Evolutionary conservation across 371 early-diverging fungal genomes (phyloP).

Genomic region (Choanephora cucurbitarum): DNA sequence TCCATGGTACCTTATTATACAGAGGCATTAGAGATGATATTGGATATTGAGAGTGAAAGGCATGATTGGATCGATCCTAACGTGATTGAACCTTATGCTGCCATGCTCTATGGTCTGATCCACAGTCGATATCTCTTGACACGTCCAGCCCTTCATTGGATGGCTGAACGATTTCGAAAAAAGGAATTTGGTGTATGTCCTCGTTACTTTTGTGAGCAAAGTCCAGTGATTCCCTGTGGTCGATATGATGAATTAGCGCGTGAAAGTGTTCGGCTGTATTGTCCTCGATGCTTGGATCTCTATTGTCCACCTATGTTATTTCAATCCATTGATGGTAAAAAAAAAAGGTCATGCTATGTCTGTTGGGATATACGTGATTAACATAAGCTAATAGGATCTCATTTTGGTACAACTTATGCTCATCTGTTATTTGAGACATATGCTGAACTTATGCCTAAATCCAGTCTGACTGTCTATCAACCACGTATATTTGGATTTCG

Average conservation of each 20-base stretch:
- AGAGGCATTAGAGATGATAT: slow-evolving; percentile 83
- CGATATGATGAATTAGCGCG: slow-evolving; percentile 71
- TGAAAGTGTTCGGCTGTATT: slow-evolving; percentile 75
- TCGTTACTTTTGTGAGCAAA: slow-evolving; percentile 74
- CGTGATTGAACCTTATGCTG: slow-evolving; percentile 56
- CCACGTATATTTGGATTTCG: slow-evolving; percentile 88
- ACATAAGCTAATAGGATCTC: slow-evolving; percentile 83
- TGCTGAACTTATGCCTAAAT: slow-evolving; percentile 70
- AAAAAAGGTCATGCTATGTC: too few species aligned
- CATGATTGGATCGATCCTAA: slow-evolving; percentile 38
- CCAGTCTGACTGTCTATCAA: slow-evolving; percentile 62
- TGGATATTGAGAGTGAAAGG: slow-evolving; percentile 79
- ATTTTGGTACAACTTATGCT: slow-evolving; percentile 95
- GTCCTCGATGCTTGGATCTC: slow-evolving; percentile 85
- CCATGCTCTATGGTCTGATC: slow-evolving; percentile 77
- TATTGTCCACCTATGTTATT: slow-evolving; percentile 82
- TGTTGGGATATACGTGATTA: too few species aligned
- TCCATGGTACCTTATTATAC: slow-evolving; percentile 81
- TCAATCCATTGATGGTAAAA: slow-evolving; percentile 78
- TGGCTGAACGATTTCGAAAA: slow-evolving; percentile 77
- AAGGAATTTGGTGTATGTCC: slow-evolving; percentile 88
- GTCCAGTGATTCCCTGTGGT: slow-evolving; percentile 84
- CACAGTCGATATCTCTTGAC: slow-evolving; percentile 85
- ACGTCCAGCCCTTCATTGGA: slow-evolving; percentile 71
- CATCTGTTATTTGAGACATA: slow-evolving; percentile 89